Evolutionary conservation across 1,139 yeast species (phyloP).

Genomic region (Scheffersomyces parashehatae): DNA sequence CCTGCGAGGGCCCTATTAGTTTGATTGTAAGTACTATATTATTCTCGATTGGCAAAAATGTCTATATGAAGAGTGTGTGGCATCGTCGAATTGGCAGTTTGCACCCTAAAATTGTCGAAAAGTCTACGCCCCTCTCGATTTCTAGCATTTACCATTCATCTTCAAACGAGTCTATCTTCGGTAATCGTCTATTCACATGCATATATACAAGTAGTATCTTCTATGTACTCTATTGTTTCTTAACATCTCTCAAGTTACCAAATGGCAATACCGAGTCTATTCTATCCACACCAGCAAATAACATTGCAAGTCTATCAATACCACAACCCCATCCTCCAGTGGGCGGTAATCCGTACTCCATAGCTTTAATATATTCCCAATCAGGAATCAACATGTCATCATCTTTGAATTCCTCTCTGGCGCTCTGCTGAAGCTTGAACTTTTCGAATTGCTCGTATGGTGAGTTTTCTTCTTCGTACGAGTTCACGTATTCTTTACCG

Average conservation of each 20-base stretch:
- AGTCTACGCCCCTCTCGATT: too few species aligned
- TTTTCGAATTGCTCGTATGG: conserved; percentile 69
- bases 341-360: conserved; percentile 96
- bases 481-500: conserved; percentile 84
- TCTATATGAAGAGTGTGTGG: too few species aligned
- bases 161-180: too few species aligned
- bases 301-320: conserved; percentile 83
- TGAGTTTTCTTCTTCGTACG: conserved; percentile 94
- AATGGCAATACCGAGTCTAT: conserved; percentile 82
- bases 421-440: conserved; percentile 55
- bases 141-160: too few species aligned
- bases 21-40: too few species aligned
- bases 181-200: not conserved
- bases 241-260: conserved; percentile 77
- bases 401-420: conserved; percentile 52
- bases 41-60: too few species aligned
- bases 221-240: conserved; percentile 37
- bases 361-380: conserved; percentile 62
- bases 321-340: conserved; percentile 99
- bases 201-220: not conserved
- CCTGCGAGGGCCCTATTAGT: too few species aligned
- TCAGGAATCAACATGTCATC: conserved; percentile 73
- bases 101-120: too few species aligned
- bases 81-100: too few species aligned
- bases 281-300: conserved; percentile 60